Base-by-base conservation (phyloP, 176 grass and related monocot genomes). In the Eleusine indica region DNA sequence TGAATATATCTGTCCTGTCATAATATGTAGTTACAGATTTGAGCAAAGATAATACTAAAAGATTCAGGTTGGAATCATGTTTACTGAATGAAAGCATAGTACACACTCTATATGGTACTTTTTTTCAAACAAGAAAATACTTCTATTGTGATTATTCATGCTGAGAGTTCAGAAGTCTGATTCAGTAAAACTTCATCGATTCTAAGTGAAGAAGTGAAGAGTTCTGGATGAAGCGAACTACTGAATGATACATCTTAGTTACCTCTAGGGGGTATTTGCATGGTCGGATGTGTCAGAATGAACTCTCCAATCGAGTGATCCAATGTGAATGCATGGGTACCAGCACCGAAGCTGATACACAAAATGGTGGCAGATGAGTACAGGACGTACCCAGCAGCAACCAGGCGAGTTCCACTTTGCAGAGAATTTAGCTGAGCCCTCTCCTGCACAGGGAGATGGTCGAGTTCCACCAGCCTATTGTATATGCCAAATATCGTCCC, bases 401-500 rank as follows among this genome's bases (percentile, higher is more conserved):
- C 77, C 68, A 96, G 82, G 10, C 48, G 74, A 68, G 78, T 81
- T 22, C 91, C 96, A 19, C 83, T 96, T n/a, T 96, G 93, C 30
- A 99, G 83, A 1, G 96, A 89, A 85, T 99, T 99, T 17, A 92
- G 87, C 52, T 94, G 91, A 77, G 93, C 87, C 71, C 69, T 99
- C 66, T 94, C 96, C 76, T 92, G 83, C 9, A 86, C 68, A 7
- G 93, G 93, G 39, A 99, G 87, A 85, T 96, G 89, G 84, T 99
- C 91, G 7, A 96, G 73, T 60, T 99, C 93, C 14, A 41, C 81
- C 49, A 99, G 83, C 66, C 93, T 91, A 25, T 87, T 86, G 22
- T 99, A 99, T 51, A 96, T 85, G 37, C 96, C 93, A 62, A 99
- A 99, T 56, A 99, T 96, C 37, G 96, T 96, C 66, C 96, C 96